A percentile compares a stretch with the other conserved stretches of the same genome.
Conservation (phyloP, 2,329 filamentous ascomycete species). For the Neofusicoccum cordaticola region DNA sequence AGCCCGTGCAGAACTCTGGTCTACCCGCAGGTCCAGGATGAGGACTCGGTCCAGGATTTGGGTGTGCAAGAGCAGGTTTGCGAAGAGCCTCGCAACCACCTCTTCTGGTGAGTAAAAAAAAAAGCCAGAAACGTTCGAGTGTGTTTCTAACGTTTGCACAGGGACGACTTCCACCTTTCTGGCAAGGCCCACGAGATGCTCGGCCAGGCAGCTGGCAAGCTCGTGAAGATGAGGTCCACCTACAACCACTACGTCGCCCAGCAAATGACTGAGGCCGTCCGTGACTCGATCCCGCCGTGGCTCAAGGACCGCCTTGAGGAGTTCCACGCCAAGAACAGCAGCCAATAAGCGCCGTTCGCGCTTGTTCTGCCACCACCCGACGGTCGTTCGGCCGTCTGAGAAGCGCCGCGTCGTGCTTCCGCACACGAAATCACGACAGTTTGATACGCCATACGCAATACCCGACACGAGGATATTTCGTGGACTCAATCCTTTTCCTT, state of each 20-base stretch:
- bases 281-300: slow-evolving; percentile 16
- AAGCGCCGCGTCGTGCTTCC: slow-evolving; percentile 16
- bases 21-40: slow-evolving; percentile 14
- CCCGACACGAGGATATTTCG: slow-evolving; percentile 14
- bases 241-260: slow-evolving; percentile 18
- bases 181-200: slow-evolving; percentile 28
- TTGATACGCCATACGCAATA: slow-evolving; percentile 12
- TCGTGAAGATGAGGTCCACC: slow-evolving; percentile 14
- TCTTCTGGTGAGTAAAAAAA: slow-evolving; percentile 32
- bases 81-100: slow-evolving; percentile 29
- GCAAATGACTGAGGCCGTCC: slow-evolving; percentile 9
- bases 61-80: slow-evolving; percentile 21
- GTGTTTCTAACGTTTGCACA: slow-evolving; percentile 15
- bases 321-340: slow-evolving; percentile 15
- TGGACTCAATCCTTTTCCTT: slow-evolving; percentile 9
- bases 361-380: background rate
- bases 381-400: background rate
- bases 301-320: slow-evolving; percentile 17
- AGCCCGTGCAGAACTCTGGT: slow-evolving; percentile 30
- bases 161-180: slow-evolving; percentile 36
- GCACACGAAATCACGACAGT: slow-evolving; percentile 16
- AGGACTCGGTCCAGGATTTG: slow-evolving; percentile 19
- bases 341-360: slow-evolving; percentile 2
- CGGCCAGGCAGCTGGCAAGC: slow-evolving; percentile 10
- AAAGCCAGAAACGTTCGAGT: too few relatives aligned